Evolutionary conservation across 371 early-diverging fungal species (phyloP), one percentile per base, ranked within the genome.

Genomic region (Vittaforma corneae): DNA sequence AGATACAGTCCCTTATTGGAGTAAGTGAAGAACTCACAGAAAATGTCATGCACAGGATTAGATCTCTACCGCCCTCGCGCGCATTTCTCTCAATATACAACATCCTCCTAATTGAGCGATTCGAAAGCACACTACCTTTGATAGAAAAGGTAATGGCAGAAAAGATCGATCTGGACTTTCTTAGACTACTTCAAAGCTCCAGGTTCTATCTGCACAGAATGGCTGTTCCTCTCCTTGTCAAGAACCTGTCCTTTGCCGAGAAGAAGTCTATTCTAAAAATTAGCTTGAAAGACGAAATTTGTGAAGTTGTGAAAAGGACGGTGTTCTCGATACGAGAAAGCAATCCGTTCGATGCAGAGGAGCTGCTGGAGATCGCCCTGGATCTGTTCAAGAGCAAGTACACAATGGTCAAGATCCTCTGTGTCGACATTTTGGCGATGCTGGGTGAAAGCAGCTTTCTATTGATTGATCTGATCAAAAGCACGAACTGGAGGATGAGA

Each of bases 141-240:
- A 48, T 54, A 55, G 28, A 30, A 11, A 18, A 28, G 4, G 28
- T 62, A 11, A 11, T 62, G 26, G 55, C 57, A 26, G 28, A 35
- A 6, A 9, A 20, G 4, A 30, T 48, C 11, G 62, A 62, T 26
- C 16, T 52, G 40, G 54, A 62, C 4, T 62, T 48, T 28, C 11
- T 62, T 9, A 6, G 9, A n/a, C 6, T 9, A 26, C 62, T 62
- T 3, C 62, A 62, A 40, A 62, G 32, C 4, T 58, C 59, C 55
- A 47, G 28, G 14, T 62, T 16, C 28, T 62, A 55, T 48, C 58
- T 55, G 55, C 62, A 62, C 4, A 47, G 62, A 30, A 24, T 29
- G 53, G 18, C 42, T 11, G 62, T 62, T 3, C 62, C 62, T 4
- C 5, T 5, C 16, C n/a, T 62, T 3, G 9, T 40, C 6, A 14